Percentiles rank a stretch among this genome's conserved stretches.
Evolutionary conservation across 2,329 filamentous ascomycete genomes (phyloP).

Genomic region (Ophiostoma himal-ulmi): DNA sequence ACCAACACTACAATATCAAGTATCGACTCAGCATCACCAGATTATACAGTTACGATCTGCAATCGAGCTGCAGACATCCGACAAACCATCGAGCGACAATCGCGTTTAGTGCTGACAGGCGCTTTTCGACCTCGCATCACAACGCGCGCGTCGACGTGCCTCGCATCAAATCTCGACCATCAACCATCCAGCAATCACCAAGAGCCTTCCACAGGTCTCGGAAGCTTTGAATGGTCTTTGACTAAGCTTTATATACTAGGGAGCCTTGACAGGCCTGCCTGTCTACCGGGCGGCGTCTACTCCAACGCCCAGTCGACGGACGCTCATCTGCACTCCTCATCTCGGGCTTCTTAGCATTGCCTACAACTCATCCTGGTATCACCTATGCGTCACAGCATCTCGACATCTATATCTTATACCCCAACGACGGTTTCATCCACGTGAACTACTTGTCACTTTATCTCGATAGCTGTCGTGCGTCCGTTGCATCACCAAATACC

Average conservation of each 20-base stretch:
- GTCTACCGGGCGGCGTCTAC: constrained; percentile 35
- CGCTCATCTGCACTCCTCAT: too few relatives aligned
- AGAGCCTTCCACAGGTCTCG: background rate
- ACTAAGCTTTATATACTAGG: constrained; percentile 28
- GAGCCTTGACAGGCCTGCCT: constrained; percentile 42
- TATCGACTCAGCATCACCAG: background rate
- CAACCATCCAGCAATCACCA: background rate
- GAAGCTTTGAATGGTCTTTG: constrained; percentile 23
- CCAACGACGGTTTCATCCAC: background rate
- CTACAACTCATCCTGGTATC: background rate
- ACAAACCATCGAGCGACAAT: background rate
- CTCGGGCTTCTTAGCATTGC: too few relatives aligned
- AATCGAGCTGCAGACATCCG: background rate
- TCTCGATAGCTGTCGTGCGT: background rate
- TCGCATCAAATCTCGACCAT: background rate
- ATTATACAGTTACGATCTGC: background rate
- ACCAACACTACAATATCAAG: background rate
- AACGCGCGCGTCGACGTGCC: background rate
- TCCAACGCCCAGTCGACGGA: too few relatives aligned
- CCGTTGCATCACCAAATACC: background rate
- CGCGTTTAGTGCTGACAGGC: background rate
- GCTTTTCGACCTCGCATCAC: background rate
- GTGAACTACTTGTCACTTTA: background rate
- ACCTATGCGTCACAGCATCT: background rate
- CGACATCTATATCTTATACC: background rate